Percentiles rank a stretch among this genome's conserved stretches.
phyloP scores from a whole-genome alignment of 106 monocot genomes.

The Chionographis japonica region DNA sequence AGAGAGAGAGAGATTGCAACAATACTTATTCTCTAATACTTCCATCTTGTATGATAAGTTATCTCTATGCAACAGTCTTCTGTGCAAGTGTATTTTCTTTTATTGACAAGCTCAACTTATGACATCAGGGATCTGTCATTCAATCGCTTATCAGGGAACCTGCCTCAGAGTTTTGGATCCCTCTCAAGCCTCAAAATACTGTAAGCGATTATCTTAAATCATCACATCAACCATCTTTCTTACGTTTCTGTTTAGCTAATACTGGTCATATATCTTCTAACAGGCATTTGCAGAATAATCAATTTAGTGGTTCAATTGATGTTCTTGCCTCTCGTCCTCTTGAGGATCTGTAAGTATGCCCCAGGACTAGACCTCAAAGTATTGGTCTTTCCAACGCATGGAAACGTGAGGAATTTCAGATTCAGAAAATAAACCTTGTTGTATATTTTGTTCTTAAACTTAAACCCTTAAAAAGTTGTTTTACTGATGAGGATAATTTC shows the following conservation, averaged over 20 bases:
- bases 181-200: conserved; percentile 66
- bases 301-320: conserved; percentile 75
- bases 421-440: background rate
- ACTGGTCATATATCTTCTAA: background rate
- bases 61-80: too few relatives aligned
- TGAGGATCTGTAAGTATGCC: conserved; percentile 71
- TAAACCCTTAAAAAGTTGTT: background rate
- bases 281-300: conserved; percentile 87
- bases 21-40: too few relatives aligned
- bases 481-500: too few relatives aligned
- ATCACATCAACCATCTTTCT: background rate
- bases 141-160: conserved; percentile 77
- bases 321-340: conserved; percentile 68
- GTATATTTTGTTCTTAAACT: background rate
- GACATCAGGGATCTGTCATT: conserved; percentile 81
- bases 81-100: background rate
- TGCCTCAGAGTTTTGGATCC: conserved; percentile 74
- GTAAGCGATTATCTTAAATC: conserved; percentile 32
- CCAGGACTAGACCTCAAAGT: background rate
- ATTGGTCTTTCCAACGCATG: too few relatives aligned
- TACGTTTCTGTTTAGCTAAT: background rate
- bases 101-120: conserved; percentile 30
- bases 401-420: too few relatives aligned
- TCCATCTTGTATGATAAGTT: too few relatives aligned
- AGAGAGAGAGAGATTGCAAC: too few relatives aligned